Evolutionary conservation across 306 rosid species (phyloP), one percentile per base, ranked within the genome.

Genomic region (Quercus variabilis): DNA sequence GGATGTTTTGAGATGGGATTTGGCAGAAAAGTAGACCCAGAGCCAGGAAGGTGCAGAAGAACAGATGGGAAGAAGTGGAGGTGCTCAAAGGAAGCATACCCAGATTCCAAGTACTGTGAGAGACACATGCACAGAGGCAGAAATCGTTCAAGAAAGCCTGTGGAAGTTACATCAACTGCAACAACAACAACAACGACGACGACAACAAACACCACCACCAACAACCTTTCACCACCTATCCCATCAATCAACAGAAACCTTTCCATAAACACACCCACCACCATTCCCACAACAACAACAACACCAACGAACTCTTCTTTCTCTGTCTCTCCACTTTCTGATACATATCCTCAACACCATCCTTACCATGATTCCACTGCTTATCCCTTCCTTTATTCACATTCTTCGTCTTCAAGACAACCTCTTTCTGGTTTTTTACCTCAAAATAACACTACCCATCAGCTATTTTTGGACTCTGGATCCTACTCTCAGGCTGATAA

Each of bases 121-220:
- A 93, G 88, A 51, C 99, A 96, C 90, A 96, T 96, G 99, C 99
- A 96, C 77, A 88, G 99, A 83, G 99, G 99, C 87, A 91, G 93
- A 82, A 93, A 93, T 87, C 99, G 99, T 96, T 96, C 99, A 96
- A 96, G 99, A 96, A 96, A 93, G 99, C 99, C 94, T 91, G 99
- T 95, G 99, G 99, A 96, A 96, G 87, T 88, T 84, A 80, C 94
- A 77, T 87, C 92, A 26, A 52, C 79, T 69, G 41, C 85, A 62
- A 69, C 86, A 33, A 9, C 82, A 12, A 41, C 87, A 35, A 26
- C 74, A 67, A 68, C 81, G 21, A 33, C 81, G 26, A 28, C 85
- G 41, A 59, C 78, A 41, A 41, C 46, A 41, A 41, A 41, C 13
- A 80, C 79, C 74, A 67, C 73, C 19, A 17, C 76, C 71, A 71